These are phyloP conservation scores for Styphnolobium japonicum DNA, from an alignment of 306 rosid genomes.

Conservation along the genomic window DNA sequence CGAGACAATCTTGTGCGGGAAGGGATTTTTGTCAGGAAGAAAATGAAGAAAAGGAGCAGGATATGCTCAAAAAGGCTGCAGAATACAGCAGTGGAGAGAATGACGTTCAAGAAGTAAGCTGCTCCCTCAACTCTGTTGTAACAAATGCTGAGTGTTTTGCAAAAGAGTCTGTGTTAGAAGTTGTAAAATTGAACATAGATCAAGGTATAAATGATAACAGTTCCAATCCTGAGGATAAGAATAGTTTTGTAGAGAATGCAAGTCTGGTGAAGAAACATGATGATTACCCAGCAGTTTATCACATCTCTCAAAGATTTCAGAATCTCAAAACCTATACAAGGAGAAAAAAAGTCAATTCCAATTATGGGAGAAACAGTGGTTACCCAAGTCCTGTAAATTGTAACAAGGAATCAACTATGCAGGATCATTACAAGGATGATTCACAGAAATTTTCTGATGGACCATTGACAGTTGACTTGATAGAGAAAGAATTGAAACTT, in stretches of 20 bases:
- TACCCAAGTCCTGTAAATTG: background rate
- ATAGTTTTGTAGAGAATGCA: background rate
- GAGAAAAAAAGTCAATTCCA: background rate
- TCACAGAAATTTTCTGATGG: constrained; percentile 16
- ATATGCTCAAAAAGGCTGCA: background rate
- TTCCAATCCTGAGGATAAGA: constrained; percentile 5
- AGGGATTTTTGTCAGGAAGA: constrained; percentile 7
- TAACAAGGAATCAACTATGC: constrained; percentile 11
- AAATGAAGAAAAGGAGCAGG: constrained; percentile 23
- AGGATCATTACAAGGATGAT: constrained; percentile 16
- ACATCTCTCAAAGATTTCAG: background rate
- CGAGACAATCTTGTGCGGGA: constrained; percentile 19
- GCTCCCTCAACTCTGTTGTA: constrained; percentile 5
- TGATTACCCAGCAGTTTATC: background rate
- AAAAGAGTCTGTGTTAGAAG: constrained; percentile 21
- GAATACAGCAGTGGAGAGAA: constrained; percentile 9
- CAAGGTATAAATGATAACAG: constrained; percentile 10
- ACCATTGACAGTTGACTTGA: constrained; percentile 16
- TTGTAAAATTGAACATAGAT: constrained; percentile 13
- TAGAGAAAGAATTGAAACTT: constrained; percentile 10
- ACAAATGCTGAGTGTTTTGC: constrained; percentile 15
- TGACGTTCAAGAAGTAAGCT: constrained; percentile 10
- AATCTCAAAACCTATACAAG: constrained; percentile 8
- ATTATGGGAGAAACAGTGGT: background rate
- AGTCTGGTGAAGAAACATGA: constrained; percentile 12